Conservation (phyloP, 2,329 filamentous ascomycete species). For the Ilyonectria destructans region DNA sequence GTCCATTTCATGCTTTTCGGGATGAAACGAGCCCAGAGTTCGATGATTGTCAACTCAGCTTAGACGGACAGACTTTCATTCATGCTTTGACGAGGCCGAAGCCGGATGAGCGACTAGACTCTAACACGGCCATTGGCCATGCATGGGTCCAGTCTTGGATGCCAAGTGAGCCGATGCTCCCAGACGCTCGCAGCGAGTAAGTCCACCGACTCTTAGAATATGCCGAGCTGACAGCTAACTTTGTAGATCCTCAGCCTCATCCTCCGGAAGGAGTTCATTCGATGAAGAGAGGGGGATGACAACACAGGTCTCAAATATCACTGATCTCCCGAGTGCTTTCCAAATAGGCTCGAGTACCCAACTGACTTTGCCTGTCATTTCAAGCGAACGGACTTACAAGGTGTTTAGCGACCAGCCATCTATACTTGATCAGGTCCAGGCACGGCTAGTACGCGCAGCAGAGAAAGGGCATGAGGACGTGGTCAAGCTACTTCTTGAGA, state of each 20-base stretch:
- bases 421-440: too few relatives aligned
- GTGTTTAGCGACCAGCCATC: too few relatives aligned
- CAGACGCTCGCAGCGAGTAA: slow-evolving; percentile 11
- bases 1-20: not conserved
- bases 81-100: slow-evolving; percentile 8
- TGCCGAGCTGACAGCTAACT: not conserved
- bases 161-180: slow-evolving; percentile 1
- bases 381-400: too few relatives aligned
- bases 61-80: slow-evolving; percentile 15
- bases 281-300: slow-evolving; percentile 5
- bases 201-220: not conserved
- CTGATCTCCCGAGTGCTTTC: too few relatives aligned
- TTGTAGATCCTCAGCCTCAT: not conserved
- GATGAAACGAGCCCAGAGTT: slow-evolving; percentile 5
- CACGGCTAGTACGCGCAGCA: too few relatives aligned
- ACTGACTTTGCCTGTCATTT: too few relatives aligned
- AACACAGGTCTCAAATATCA: slow-evolving; percentile 15
- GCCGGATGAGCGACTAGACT: slow-evolving; percentile 3
- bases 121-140: not conserved
- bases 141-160: not conserved
- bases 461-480: too few relatives aligned
- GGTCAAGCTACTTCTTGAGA: too few relatives aligned
- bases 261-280: slow-evolving; percentile 9
- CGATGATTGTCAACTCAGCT: slow-evolving; percentile 9
- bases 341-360: too few relatives aligned